A percentile compares a stretch with the other conserved stretches of the same genome.
Evolutionary conservation across 768 basidiomycete genomes (phyloP).

Genomic region (Holtermannia corniformis): DNA sequence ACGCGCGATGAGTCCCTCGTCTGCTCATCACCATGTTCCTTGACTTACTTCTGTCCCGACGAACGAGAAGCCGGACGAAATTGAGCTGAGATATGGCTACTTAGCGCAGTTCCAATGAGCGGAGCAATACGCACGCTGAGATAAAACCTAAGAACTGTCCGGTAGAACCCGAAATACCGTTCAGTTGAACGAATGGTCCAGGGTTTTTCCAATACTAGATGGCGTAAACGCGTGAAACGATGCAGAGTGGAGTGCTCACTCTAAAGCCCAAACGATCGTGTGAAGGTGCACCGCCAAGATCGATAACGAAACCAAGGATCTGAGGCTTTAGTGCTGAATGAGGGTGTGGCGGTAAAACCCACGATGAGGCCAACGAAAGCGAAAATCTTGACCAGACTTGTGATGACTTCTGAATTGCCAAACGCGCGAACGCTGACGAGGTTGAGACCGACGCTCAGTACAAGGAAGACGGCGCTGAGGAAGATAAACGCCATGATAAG

Average conservation of each 20-base stretch:
- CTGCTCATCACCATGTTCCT: constrained; percentile 42
- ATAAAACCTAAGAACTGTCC: constrained; percentile 40
- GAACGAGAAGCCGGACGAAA: constrained; percentile 72
- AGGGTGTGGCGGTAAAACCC: background rate
- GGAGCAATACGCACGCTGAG: too few species aligned
- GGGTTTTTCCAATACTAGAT: constrained; percentile 17
- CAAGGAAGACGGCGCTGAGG: constrained; percentile 7
- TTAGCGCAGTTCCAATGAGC: too few species aligned
- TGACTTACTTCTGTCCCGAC: constrained; percentile 70
- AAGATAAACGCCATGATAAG: background rate
- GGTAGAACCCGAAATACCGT: constrained; percentile 13
- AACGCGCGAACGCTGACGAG: constrained; percentile 12
- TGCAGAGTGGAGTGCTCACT: background rate
- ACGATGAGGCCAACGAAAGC: constrained; percentile 9
- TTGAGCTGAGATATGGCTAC: constrained; percentile 49
- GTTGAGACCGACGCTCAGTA: constrained; percentile 44
- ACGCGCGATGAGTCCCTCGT: constrained; percentile 44
- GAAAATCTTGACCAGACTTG: constrained; percentile 13
- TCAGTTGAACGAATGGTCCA: constrained; percentile 16
- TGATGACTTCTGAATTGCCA: constrained; percentile 15
- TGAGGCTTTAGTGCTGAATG: background rate
- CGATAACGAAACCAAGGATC: constrained; percentile 22
- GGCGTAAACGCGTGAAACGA: background rate
- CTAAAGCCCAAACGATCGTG: constrained; percentile 20
- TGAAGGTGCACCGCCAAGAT: constrained; percentile 23